Evolutionary conservation across 495 filamentous ascomycete genomes (phyloP).

Genomic region (Penicillium tannophilum): DNA sequence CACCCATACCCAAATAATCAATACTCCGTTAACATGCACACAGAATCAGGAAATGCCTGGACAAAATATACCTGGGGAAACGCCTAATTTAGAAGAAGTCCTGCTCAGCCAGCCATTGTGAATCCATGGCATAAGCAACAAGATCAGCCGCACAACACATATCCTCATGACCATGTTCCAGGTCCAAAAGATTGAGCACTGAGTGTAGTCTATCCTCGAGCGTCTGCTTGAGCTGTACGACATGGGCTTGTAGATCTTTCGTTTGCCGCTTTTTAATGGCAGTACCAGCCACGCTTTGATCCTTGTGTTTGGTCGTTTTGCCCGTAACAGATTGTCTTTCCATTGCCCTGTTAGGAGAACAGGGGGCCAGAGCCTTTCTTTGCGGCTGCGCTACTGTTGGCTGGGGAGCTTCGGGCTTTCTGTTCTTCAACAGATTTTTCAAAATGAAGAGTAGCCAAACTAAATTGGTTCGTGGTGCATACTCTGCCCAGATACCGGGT

Average conservation of each 20-base stretch:
- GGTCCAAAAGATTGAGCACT: constrained; percentile 41
- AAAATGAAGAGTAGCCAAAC: constrained; percentile 56
- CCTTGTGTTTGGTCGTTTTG: constrained; percentile 20
- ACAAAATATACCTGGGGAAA: neutral
- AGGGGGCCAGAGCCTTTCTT: constrained; percentile 38
- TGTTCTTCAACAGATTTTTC: constrained; percentile 46
- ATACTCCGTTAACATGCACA: constrained; percentile 1
- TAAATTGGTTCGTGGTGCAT: constrained; percentile 50
- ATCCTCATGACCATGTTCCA: constrained; percentile 45
- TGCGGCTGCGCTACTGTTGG: constrained; percentile 10
- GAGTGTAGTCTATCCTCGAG: constrained; percentile 36
- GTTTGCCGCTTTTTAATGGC: constrained; percentile 15
- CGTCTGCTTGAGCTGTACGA: constrained; percentile 31
- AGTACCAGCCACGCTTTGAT: neutral
- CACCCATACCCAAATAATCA: neutral
- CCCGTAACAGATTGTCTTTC: constrained; percentile 13
- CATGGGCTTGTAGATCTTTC: constrained; percentile 17
- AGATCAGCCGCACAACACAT: constrained; percentile 54
- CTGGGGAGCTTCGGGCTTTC: constrained; percentile 26
- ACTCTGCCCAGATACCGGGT: constrained; percentile 48
- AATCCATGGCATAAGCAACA: constrained; percentile 50
- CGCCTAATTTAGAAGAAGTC: constrained; percentile 39
- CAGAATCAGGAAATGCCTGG: neutral
- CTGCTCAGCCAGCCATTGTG: constrained; percentile 43
- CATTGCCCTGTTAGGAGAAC: constrained; percentile 37